Percentiles rank a stretch among this genome's conserved stretches.
Evolutionary conservation across 495 filamentous ascomycete genomes (phyloP).

Genomic region (Lasiosphaeriaceae sp.): DNA sequence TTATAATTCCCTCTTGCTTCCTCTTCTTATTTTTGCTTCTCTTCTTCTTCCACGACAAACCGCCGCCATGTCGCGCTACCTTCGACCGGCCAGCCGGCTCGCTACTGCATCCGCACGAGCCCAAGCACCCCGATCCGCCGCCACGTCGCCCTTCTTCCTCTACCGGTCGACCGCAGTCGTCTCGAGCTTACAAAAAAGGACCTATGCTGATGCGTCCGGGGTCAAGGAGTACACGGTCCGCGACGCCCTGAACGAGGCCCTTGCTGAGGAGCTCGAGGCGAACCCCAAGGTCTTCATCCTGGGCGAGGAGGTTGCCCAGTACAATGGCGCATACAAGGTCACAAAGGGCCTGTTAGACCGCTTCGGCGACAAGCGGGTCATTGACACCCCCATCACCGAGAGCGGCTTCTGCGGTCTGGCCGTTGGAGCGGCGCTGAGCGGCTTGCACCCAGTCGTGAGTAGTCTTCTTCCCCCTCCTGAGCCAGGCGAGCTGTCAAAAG

Average conservation of each 20-base stretch:
- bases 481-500: neutral
- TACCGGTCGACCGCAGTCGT: slow-evolving; percentile 41
- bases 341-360: slow-evolving; percentile 95
- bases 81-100: slow-evolving; percentile 76
- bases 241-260: slow-evolving; percentile 95
- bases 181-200: slow-evolving; percentile 42
- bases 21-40: slow-evolving; percentile 7
- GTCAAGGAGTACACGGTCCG: slow-evolving; percentile 92
- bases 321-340: slow-evolving; percentile 99
- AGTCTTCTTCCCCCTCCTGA: neutral
- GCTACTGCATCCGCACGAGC: slow-evolving; percentile 57
- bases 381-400: slow-evolving; percentile 98
- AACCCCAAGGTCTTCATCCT: slow-evolving; percentile 93
- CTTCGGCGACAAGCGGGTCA: slow-evolving; percentile 95
- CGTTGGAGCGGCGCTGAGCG: slow-evolving; percentile 89
- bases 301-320: slow-evolving; percentile 98
- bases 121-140: slow-evolving; percentile 40
- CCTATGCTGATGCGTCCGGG: slow-evolving; percentile 55
- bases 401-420: slow-evolving; percentile 90
- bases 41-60: slow-evolving; percentile 21
- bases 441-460: slow-evolving; percentile 88
- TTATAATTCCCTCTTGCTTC: too few relatives aligned
- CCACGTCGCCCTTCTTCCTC: slow-evolving; percentile 43
- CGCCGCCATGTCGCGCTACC: slow-evolving; percentile 60
- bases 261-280: slow-evolving; percentile 92